phyloP scores from a whole-genome alignment of 2,329 filamentous ascomycete genomes.

The Trichoderma arundinaceum region DNA sequence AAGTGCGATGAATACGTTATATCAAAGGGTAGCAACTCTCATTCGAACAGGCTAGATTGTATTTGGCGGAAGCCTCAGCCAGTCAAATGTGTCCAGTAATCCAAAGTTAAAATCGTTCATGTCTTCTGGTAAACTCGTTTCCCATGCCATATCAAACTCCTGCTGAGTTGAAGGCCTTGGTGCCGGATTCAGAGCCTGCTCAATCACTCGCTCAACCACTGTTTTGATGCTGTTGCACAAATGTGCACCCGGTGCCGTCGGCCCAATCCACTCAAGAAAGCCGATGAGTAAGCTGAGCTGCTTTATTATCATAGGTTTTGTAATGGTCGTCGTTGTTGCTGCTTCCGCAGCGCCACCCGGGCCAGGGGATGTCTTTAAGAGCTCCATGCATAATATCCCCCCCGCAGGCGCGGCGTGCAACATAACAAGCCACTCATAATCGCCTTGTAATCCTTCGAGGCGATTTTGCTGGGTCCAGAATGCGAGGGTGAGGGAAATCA shows the following conservation, averaged over 20 bases:
- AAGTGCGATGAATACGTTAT: neutral
- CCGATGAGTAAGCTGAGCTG: conserved; percentile 56
- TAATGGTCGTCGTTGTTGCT: conserved; percentile 37
- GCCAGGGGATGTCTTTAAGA: conserved; percentile 44
- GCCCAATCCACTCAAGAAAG: conserved; percentile 55
- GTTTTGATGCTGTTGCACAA: conserved; percentile 50
- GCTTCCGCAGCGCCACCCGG: neutral
- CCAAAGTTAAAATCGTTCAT: conserved; percentile 52
- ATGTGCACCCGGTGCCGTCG: conserved; percentile 52
- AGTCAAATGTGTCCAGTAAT: conserved; percentile 56
- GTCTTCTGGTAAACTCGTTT: conserved; percentile 7
- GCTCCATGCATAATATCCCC: conserved; percentile 55
- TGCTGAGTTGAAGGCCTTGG: neutral
- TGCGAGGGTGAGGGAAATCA: conserved; percentile 51
- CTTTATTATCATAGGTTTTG: conserved; percentile 56
- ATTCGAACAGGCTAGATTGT: neutral
- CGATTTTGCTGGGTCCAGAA: conserved; percentile 55
- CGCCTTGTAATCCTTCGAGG: conserved; percentile 47
- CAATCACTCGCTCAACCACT: conserved; percentile 52
- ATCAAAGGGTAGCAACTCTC: neutral
- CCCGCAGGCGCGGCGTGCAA: conserved; percentile 53
- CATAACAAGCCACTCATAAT: conserved; percentile 57
- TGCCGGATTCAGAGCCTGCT: conserved; percentile 44
- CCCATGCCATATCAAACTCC: conserved; percentile 21
- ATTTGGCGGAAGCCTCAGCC: conserved; percentile 42